Evolutionary conservation across 257 asterid genomes (phyloP), one percentile per base, ranked within the genome.

Genomic region (Fraxinus anomala): DNA sequence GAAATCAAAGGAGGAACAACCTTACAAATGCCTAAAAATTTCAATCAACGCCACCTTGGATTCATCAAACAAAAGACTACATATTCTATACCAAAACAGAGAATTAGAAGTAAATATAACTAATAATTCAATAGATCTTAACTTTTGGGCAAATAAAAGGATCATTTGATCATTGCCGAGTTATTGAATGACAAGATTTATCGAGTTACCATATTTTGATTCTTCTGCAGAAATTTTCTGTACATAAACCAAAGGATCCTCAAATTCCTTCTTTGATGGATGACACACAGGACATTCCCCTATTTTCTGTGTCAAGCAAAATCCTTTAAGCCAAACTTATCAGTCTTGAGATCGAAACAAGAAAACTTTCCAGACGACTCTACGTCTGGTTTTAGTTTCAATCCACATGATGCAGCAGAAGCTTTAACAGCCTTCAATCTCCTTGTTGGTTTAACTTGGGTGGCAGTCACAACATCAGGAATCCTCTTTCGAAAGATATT

Each of bases 231-330:
- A 75, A 24, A 87, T 83, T 73, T 74, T 87, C 28, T 76, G 82
- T 31, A 87, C 68, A 83, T 70, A 87, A 30, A 34, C 73, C 54
- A 83, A 72, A 8, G 91, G 89, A 68, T 87, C 87, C 21, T 83
- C 77, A 71, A 87, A 87, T 70, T 87, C 91, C 73, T 85, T 85
- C 39, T 65, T 34, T 11, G 89, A 76, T 19, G 91, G 91, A 81
- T 70, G 80, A 76, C 83, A 87, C 6, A 85, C 87, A 0, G 87
- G 91, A 44, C 91, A 85, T 14, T 80, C 80, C 14, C 51, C 5
- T 21, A 82, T 71, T 51, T 49, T 87, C 81, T 6, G 76, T 76
- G n/a, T 86, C 88, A 86, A 6, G 75, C 71, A 33, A 77, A 69
- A 66, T 69, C 77, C 39, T 28, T 51, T 23, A 16, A 31, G 21